These are phyloP conservation scores for Durusdinium trenchii DNA, from an alignment of 73 alveolate species.

Conservation along the genomic window DNA sequence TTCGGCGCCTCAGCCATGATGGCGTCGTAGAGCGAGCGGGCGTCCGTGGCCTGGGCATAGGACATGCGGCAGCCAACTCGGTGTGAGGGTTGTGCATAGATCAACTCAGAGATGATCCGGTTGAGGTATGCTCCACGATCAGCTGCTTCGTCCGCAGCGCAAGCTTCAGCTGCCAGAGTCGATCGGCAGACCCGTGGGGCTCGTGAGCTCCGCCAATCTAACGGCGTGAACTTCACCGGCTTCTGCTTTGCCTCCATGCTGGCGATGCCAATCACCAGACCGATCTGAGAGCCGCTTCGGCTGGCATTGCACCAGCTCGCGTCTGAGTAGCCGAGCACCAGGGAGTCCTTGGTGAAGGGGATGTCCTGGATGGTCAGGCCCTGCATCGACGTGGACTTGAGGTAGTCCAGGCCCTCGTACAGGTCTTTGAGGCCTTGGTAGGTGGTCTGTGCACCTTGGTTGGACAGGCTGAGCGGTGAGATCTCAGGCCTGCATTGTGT, in stretches of 20 bases:
- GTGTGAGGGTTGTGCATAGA: too few species aligned
- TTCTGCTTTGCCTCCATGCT: background rate
- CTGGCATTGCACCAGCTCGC: slow-evolving; percentile 22
- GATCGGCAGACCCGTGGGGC: background rate
- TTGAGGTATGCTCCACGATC: too few species aligned
- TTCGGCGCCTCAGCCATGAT: background rate
- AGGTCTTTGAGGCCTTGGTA: background rate
- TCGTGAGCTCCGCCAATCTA: background rate
- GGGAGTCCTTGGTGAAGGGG: background rate
- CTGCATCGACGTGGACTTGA: background rate
- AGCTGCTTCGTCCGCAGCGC: background rate
- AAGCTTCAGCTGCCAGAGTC: slow-evolving; percentile 22
- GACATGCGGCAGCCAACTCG: too few species aligned
- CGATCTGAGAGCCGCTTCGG: background rate
- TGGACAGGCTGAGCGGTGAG: background rate
- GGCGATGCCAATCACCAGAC: background rate
- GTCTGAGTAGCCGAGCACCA: background rate
- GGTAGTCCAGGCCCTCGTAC: background rate
- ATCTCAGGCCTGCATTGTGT: slow-evolving; percentile 32
- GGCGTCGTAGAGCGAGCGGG: slow-evolving; percentile 13
- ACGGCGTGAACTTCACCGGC: too few species aligned
- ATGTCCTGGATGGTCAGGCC: background rate
- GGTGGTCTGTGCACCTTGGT: background rate
- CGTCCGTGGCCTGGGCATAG: background rate
- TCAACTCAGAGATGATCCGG: too few species aligned